Percentiles rank a stretch among this genome's conserved stretches.
Conservation (phyloP, 768 basidiomycete species). For the Hebeloma cylindrosporum region DNA sequence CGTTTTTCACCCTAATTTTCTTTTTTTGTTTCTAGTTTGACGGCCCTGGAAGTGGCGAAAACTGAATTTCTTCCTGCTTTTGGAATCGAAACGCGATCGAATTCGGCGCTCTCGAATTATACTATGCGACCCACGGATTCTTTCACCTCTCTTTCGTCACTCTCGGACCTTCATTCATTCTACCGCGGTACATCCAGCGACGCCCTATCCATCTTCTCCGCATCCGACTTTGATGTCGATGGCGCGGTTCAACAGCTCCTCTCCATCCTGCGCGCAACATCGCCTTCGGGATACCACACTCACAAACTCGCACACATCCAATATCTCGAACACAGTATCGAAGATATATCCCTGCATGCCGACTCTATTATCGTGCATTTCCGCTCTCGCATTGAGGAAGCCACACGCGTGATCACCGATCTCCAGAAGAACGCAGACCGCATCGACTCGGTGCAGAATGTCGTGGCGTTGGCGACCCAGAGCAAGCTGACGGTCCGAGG, state of each 20-base stretch:
- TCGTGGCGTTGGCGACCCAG: slow-evolving; percentile 43
- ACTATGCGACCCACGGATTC: slow-evolving; percentile 54
- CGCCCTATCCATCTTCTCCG: slow-evolving; percentile 36
- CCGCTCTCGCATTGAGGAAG: slow-evolving; percentile 53
- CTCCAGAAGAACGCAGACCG: slow-evolving; percentile 45
- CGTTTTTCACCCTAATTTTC: slow-evolving; percentile 8
- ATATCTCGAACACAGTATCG: slow-evolving; percentile 45
- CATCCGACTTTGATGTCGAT: slow-evolving; percentile 46
- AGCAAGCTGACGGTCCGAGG: slow-evolving; percentile 41
- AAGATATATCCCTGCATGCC: slow-evolving; percentile 48
- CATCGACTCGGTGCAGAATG: slow-evolving; percentile 44
- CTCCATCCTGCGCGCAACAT: slow-evolving; percentile 52
- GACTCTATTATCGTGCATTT: slow-evolving; percentile 49
- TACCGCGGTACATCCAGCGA: slow-evolving; percentile 22
- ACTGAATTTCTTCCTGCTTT: slow-evolving; percentile 67
- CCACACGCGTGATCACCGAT: slow-evolving; percentile 46
- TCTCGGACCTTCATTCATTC: slow-evolving; percentile 35
- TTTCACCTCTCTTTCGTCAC: slow-evolving; percentile 49
- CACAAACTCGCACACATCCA: slow-evolving; percentile 38
- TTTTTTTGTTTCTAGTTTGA: slow-evolving; percentile 42
- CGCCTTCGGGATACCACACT: slow-evolving; percentile 39
- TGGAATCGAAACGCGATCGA: slow-evolving; percentile 53
- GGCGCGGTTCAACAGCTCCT: slow-evolving; percentile 48
- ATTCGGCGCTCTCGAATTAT: slow-evolving; percentile 53
- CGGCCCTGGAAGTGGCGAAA: slow-evolving; percentile 65